Evolutionary conservation across 305 asterid species (phyloP).

Genomic region (Fraxinus sp.): DNA sequence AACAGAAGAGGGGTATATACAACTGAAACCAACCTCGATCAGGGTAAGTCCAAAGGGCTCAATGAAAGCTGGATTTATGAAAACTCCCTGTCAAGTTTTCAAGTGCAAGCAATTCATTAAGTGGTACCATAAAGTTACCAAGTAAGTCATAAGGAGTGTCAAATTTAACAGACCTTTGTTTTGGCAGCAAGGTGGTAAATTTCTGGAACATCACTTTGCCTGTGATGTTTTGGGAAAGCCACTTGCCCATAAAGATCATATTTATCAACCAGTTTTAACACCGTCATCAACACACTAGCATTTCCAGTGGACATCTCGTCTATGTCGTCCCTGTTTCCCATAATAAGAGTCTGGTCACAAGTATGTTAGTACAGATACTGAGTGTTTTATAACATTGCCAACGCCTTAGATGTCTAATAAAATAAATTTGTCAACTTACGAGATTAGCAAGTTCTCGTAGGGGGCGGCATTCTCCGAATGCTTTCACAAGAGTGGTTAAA

Average conservation of each 20-base stretch:
- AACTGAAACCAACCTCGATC: slow-evolving; percentile 63
- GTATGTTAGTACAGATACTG: background rate
- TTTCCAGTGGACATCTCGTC: slow-evolving; percentile 81
- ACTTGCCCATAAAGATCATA: slow-evolving; percentile 92
- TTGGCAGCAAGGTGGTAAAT: slow-evolving; percentile 84
- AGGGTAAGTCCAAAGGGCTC: slow-evolving; percentile 92
- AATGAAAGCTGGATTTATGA: slow-evolving; percentile 84
- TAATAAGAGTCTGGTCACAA: slow-evolving; percentile 70
- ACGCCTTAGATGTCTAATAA: background rate
- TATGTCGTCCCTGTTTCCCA: slow-evolving; percentile 89
- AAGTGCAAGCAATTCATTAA: background rate
- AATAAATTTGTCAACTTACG: slow-evolving; percentile 40
- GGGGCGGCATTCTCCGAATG: slow-evolving; percentile 93
- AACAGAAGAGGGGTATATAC: background rate
- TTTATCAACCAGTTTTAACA: slow-evolving; percentile 71
- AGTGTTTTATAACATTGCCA: background rate
- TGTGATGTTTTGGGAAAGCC: slow-evolving; percentile 93
- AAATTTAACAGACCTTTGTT: slow-evolving; percentile 56
- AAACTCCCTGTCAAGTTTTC: slow-evolving; percentile 65
- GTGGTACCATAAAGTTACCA: background rate
- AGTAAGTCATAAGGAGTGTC: background rate
- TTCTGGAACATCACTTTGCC: slow-evolving; percentile 83
- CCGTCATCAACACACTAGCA: slow-evolving; percentile 68
- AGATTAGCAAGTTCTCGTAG: slow-evolving; percentile 88
- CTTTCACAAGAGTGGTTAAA: slow-evolving; percentile 73